Evolutionary conservation across 139 green algal genomes (phyloP), one percentile per base, ranked within the genome.

Genomic region (Mesotaenium endlicherianum): DNA sequence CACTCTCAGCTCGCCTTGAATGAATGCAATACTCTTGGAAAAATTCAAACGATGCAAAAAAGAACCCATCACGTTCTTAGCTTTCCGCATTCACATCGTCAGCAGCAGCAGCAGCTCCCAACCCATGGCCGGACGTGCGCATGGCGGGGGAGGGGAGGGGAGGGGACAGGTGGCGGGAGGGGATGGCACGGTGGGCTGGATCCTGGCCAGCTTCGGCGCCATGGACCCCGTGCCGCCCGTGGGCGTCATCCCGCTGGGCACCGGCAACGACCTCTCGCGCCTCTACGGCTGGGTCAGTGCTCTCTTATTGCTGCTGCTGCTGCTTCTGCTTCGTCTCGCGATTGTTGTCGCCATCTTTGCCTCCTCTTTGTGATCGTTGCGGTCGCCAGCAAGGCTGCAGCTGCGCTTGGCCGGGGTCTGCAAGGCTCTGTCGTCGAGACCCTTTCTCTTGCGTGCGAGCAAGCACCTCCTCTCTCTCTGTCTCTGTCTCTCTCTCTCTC

Each of bases 221-320:
- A 3, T 83, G 38, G 74, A 78, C 6, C 41, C n/a, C n/a, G 30
- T 16, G 4, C 80, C 70, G 1, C 75, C 82, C 49, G 31, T 85
- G 4, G 82, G 40, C 11, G 75, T 85, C 45, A 68, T 88, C 17
- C 83, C 83, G 69, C 77, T 88, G 20, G 83, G 83, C 69, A 88
- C 76, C 20, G 83, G 83, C 64, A 88, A 88, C 70, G 83, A 88
- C 75, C 74, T 87, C 31, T 85, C 82, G 30, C 82, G 82, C 8
- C 42, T 39, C n/a, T 85, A 79, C 30, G 74, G 74, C 41, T 87
- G 82, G 82, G 82, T 85, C 26, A 67, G 77, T 84, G 47, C 50
- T 64, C 20, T 64, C 20, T 64, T 64, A 20, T n/a, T n/a, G n/a
- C n/a, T n/a, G n/a, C n/a, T 14, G 49, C 49, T 16, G 49, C 49